Conservation (phyloP, 371 early-diverging fungal genomes). For the Mortierella sp. region DNA sequence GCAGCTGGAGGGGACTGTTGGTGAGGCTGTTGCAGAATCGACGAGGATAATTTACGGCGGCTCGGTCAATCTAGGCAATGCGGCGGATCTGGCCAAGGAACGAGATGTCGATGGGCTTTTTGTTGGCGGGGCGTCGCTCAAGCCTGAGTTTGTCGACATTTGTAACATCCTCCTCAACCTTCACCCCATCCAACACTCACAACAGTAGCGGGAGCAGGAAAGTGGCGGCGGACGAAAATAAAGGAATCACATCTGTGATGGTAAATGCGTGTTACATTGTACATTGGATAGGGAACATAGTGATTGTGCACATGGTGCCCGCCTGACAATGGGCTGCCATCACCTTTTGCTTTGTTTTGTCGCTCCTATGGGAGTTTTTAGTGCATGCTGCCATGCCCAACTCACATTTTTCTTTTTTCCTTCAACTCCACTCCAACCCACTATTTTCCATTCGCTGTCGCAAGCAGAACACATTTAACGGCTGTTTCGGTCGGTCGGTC, state of each 20-base stretch:
- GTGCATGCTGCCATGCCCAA: neutral
- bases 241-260: neutral
- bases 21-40: conserved; percentile 80
- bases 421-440: neutral
- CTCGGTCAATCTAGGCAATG: conserved; percentile 91
- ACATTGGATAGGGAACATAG: neutral
- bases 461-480: neutral
- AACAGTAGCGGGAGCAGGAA: too few species aligned
- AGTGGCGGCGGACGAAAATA: neutral
- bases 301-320: neutral
- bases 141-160: conserved; percentile 84
- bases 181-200: neutral
- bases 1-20: conserved; percentile 85
- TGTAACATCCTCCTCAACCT: conserved; percentile 58
- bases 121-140: conserved; percentile 98
- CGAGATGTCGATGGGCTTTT: conserved; percentile 98
- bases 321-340: too few species aligned
- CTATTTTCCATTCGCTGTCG: neutral
- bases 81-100: conserved; percentile 72
- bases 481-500: too few species aligned
- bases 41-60: conserved; percentile 98
- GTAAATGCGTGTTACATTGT: too few species aligned
- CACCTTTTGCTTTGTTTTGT: too few species aligned
- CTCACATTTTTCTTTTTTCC: neutral
- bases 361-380: too few species aligned